These are phyloP conservation scores for Aquilaria yunnanensis DNA, from an alignment of 345 rosid genomes.

Conservation along the genomic window DNA sequence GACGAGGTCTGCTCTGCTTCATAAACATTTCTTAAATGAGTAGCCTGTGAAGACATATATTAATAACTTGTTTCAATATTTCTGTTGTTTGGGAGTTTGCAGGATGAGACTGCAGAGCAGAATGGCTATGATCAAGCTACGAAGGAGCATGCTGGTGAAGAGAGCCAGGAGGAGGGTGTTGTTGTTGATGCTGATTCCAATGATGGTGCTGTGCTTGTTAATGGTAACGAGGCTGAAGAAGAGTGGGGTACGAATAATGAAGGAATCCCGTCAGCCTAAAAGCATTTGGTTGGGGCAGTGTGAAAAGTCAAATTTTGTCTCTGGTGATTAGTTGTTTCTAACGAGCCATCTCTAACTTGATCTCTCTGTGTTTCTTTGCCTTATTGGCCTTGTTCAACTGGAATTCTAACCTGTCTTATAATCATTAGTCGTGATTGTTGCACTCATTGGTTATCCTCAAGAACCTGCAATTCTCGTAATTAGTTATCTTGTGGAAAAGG, in stretches of 20 bases:
- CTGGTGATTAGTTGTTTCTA: slow-evolving; percentile 93
- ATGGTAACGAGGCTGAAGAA: slow-evolving; percentile 91
- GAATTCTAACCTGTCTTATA: background rate
- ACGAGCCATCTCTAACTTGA: slow-evolving; percentile 51
- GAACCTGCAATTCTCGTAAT: background rate
- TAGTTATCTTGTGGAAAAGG: too few species aligned
- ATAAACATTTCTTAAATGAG: background rate
- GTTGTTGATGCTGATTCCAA: slow-evolving; percentile 80
- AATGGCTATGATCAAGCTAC: slow-evolving; percentile 42
- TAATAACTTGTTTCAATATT: background rate
- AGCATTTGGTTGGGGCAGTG: slow-evolving; percentile 80
- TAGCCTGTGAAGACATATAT: too few species aligned
- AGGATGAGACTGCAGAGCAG: slow-evolving; percentile 39
- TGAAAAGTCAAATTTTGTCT: slow-evolving; percentile 83
- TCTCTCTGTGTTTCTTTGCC: background rate
- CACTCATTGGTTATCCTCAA: background rate
- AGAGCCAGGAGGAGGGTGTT: slow-evolving; percentile 71
- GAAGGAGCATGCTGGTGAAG: slow-evolving; percentile 61
- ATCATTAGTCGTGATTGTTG: slow-evolving; percentile 1
- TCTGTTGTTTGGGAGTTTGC: background rate
- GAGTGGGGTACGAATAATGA: slow-evolving; percentile 99
- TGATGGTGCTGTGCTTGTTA: slow-evolving; percentile 87
- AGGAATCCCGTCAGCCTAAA: slow-evolving; percentile 95
- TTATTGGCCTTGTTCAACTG: background rate
- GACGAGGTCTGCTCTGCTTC: slow-evolving; percentile 51